phyloP scores from a whole-genome alignment of 441 rosid species.

The Adansonia rubrostipa region DNA sequence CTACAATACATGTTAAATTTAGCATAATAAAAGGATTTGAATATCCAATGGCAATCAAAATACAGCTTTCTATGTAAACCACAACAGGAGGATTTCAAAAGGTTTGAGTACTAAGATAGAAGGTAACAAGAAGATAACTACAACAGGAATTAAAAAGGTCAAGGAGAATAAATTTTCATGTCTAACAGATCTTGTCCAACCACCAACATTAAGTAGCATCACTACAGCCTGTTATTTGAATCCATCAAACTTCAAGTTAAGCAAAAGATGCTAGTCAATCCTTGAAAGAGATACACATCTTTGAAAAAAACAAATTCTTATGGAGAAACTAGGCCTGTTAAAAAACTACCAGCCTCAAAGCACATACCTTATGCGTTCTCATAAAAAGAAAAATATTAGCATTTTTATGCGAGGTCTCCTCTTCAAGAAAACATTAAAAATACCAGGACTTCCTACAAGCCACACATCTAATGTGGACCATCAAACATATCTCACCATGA shows the following conservation, averaged over 20 bases:
- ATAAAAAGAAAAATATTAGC: neutral
- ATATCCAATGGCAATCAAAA: neutral
- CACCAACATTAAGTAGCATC: neutral
- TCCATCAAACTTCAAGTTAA: slow-evolving; percentile 2
- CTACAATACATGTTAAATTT: slow-evolving; percentile 44
- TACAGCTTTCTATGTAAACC: neutral
- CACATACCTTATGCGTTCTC: neutral
- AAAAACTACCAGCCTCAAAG: slow-evolving; percentile 1
- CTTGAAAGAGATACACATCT: neutral
- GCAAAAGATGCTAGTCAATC: slow-evolving; percentile 13
- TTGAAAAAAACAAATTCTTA: neutral
- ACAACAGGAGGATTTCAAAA: neutral
- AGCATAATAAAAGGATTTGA: slow-evolving; percentile 12
- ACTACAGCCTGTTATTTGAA: neutral
- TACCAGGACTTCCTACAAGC: neutral
- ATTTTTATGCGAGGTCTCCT: slow-evolving; percentile 17
- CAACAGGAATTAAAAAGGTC: neutral
- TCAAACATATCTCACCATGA: neutral
- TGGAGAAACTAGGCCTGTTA: neutral
- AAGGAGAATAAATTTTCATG: slow-evolving; percentile 16
- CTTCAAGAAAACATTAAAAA: neutral
- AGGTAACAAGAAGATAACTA: slow-evolving; percentile 16
- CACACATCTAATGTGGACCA: slow-evolving; percentile 7
- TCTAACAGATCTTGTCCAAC: slow-evolving; percentile 13
- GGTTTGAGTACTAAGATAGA: neutral